A percentile compares a stretch with the other conserved stretches of the same genome.
Conservation (phyloP, 129 eudicot genomes). For the Gnaphalium uliginosum region DNA sequence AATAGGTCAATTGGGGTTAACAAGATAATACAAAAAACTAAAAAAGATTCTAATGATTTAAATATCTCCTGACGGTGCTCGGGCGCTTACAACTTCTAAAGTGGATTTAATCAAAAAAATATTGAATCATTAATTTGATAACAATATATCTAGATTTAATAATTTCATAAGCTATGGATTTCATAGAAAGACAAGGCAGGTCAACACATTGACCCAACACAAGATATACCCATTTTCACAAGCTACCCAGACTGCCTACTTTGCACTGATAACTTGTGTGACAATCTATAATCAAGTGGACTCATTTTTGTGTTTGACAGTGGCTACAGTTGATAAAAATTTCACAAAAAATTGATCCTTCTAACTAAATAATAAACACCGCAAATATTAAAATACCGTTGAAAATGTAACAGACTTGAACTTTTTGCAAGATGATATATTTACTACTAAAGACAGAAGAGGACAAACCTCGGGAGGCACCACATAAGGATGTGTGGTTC, state of each 20-base stretch:
- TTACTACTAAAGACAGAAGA: neutral
- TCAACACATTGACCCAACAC: neutral
- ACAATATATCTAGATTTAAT: neutral
- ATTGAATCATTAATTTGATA: too few relatives aligned
- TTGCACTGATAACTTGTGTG: too few relatives aligned
- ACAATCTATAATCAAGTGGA: too few relatives aligned
- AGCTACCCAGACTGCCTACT: neutral
- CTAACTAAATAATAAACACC: neutral
- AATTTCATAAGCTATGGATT: neutral
- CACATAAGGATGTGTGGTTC: conserved; percentile 47
- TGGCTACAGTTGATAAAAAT: too few relatives aligned
- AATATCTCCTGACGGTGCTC: too few relatives aligned
- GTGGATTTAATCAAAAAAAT: too few relatives aligned
- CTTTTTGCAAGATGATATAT: neutral
- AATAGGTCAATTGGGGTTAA: too few relatives aligned
- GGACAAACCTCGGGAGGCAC: conserved; percentile 59
- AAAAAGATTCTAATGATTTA: too few relatives aligned
- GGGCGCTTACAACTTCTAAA: too few relatives aligned
- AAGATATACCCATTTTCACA: neutral
- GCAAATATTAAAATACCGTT: neutral
- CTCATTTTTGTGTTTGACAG: too few relatives aligned
- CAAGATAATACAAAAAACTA: too few relatives aligned
- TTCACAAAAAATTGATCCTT: too few relatives aligned
- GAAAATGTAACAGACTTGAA: neutral
- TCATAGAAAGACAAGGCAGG: neutral